Percentiles rank a stretch among this genome's conserved stretches.
Evolutionary conservation across 2,329 filamentous ascomycete species (phyloP).

Genomic region (Ophiostoma tasmaniense): DNA sequence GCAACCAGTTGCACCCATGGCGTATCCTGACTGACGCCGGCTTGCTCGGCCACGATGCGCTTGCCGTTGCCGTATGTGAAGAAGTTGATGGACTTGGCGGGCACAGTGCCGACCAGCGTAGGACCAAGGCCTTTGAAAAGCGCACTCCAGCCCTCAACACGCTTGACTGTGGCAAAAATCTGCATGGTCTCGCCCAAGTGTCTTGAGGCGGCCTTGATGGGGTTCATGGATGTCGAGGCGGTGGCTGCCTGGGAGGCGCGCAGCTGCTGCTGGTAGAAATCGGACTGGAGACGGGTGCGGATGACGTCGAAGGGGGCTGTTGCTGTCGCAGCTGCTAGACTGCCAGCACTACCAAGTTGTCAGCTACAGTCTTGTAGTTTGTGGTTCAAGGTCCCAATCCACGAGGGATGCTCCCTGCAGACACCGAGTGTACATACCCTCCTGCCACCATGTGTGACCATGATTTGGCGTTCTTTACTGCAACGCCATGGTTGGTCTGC

Average conservation of each 20-base stretch:
- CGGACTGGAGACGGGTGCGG: constrained; percentile 86
- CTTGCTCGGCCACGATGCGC: constrained; percentile 63
- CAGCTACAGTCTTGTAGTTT: background rate
- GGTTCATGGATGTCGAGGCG: constrained; percentile 35
- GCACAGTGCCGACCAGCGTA: constrained; percentile 82
- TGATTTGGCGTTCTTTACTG: constrained; percentile 50
- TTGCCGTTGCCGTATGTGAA: constrained; percentile 92
- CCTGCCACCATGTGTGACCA: constrained; percentile 90
- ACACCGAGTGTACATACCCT: constrained; percentile 50
- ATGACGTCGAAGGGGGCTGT: constrained; percentile 90
- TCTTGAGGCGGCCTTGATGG: constrained; percentile 56
- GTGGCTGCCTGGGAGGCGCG: constrained; percentile 53
- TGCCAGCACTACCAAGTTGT: constrained; percentile 55
- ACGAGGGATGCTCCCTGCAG: background rate
- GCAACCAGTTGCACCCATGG: constrained; percentile 71
- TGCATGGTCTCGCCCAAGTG: constrained; percentile 81
- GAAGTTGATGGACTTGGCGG: constrained; percentile 86
- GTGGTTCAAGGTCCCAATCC: background rate
- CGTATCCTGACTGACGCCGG: constrained; percentile 58
- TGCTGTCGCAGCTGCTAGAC: constrained; percentile 86
- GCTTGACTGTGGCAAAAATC: constrained; percentile 73
- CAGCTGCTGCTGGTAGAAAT: constrained; percentile 85
- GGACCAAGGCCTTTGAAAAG: constrained; percentile 91
- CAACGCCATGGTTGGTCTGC: constrained; percentile 26
- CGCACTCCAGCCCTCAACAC: constrained; percentile 72